Base-by-base conservation (phyloP, 345 rosid genomes). In the Eutrema heterophyllum region DNA sequence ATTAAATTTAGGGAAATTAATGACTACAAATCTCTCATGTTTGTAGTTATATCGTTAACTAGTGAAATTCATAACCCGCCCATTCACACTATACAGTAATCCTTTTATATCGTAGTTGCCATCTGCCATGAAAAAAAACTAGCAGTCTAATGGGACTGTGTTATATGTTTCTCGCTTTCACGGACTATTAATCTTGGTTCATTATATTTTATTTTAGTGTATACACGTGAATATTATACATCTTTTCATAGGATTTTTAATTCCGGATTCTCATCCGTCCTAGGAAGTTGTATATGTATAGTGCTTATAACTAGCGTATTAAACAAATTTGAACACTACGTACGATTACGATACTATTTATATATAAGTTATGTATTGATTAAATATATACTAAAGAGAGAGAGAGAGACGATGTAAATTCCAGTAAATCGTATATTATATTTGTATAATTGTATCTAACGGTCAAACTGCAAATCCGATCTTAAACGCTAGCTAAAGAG, bases 241-340 rank as follows among this genome's bases (percentile, higher is more conserved):
- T 36, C 50, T 76, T 75, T 69, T 68, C 59, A 45, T 76, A 62
- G 52, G 30, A 36, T 69, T 66, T 76, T 70, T 59, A 36, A 9
- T 76, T 69, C 75, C 79, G 75, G 79, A 76, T 76, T 76, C 70
- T 62, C 70, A 45, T 76, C 79, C 79, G 79, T 76, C 75, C 75
- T 76, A 69, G 79, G 79, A 76, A 72, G 26, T 66, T 57, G 67
- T 27, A 66, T 38, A 24, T 52, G 10, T 52, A 43, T 39, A 39
- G 1, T 36, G 33, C 15, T 48, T 27, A 59, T 36, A 58, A 56
- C 16, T 29, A 59, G 36, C 15, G 29, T 45, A 63, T 7, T 44
- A 29, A 33, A 48, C 45, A 65, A 35, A 2, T 66, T 5, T 33
- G 35, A 35, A 21, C 45, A 35, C 58, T 65, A 35, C 26, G 18